A percentile compares a stretch with the other conserved stretches of the same genome.
Evolutionary conservation across 208 protist genomes (phyloP).

Genomic region (Trypanosoma congolense): DNA sequence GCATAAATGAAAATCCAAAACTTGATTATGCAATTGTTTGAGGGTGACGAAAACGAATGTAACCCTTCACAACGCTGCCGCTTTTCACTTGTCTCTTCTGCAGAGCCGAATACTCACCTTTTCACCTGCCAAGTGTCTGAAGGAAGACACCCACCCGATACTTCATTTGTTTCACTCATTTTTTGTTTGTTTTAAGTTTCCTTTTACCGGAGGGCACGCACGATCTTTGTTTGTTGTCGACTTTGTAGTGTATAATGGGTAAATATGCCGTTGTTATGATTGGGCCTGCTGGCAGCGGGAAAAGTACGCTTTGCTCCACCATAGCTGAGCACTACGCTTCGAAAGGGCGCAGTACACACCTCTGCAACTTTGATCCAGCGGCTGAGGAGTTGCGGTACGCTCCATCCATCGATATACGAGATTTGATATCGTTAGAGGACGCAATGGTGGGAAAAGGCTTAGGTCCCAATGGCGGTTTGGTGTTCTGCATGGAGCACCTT

Average conservation of each 20-base stretch:
- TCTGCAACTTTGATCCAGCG: conserved; percentile 99
- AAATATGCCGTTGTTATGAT: conserved; percentile 90
- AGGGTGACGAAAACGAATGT: too few relatives aligned
- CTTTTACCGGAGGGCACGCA: neutral
- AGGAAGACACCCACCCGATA: too few relatives aligned
- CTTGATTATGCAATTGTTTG: too few relatives aligned
- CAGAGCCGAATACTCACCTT: too few relatives aligned
- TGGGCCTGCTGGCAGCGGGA: conserved; percentile 89
- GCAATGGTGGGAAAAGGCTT: conserved; percentile 89
- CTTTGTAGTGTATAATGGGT: conserved; percentile 44
- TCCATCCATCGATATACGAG: conserved; percentile 90
- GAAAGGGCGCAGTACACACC: conserved; percentile 82
- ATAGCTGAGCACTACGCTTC: conserved; percentile 82
- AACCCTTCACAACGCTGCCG: too few relatives aligned
- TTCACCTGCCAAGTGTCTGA: too few relatives aligned
- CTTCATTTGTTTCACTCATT: neutral
- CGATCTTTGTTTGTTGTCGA: neutral
- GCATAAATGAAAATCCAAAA: too few relatives aligned
- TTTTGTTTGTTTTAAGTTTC: neutral
- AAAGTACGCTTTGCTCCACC: conserved; percentile 86
- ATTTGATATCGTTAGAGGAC: conserved; percentile 94
- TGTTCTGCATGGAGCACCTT: conserved; percentile 99
- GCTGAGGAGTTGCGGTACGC: conserved; percentile 92
- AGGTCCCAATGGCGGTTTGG: conserved; percentile 98
- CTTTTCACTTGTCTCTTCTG: too few relatives aligned